Evolutionary conservation across 208 protist genomes (phyloP).

Genomic region (Trichomonas tenax): DNA sequence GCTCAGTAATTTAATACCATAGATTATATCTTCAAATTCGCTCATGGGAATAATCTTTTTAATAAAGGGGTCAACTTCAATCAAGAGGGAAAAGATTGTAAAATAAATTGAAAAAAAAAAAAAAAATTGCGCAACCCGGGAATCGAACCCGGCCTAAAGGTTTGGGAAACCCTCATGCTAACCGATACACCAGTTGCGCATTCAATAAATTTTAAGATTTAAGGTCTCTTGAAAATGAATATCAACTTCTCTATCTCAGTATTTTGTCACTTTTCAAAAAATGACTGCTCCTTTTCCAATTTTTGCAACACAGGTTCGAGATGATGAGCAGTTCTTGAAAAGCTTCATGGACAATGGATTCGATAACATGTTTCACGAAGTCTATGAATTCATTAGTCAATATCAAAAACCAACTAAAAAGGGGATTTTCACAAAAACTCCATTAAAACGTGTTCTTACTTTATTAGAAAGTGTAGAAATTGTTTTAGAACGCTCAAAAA

Average conservation of each 20-base stretch:
- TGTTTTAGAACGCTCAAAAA: background rate
- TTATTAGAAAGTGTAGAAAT: background rate
- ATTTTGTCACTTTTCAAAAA: background rate
- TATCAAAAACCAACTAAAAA: background rate
- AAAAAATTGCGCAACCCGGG: background rate
- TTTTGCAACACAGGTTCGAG: background rate
- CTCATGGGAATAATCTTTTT: too few species aligned
- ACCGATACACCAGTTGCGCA: background rate
- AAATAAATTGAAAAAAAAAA: background rate
- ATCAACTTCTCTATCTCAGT: too few species aligned
- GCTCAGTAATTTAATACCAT: background rate
- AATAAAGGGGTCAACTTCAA: too few species aligned
- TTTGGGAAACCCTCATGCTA: background rate
- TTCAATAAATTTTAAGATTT: background rate
- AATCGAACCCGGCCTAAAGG: slow-evolving; percentile 4
- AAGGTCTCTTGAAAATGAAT: background rate
- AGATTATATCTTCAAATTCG: background rate
- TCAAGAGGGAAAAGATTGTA: too few species aligned
- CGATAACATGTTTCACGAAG: background rate
- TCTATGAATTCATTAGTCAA: background rate
- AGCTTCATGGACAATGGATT: background rate
- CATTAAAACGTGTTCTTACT: background rate
- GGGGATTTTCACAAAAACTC: background rate
- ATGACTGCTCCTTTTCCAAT: background rate
- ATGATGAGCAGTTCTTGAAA: background rate